Conservation (phyloP, 2,329 filamentous ascomycete species). For the Thyridium curvatum region DNA sequence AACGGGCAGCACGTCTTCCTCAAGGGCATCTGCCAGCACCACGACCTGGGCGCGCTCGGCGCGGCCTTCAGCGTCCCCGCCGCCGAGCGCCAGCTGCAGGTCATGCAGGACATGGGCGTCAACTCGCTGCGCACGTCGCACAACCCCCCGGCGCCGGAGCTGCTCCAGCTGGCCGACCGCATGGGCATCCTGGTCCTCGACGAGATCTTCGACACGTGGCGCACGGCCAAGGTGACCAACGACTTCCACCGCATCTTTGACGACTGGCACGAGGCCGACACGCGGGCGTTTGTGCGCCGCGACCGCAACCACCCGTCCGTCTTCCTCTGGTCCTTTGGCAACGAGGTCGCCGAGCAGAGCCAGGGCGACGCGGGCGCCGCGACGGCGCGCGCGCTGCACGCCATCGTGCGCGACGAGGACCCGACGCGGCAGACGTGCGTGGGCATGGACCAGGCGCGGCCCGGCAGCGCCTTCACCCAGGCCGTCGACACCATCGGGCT, state of each 20-base stretch:
- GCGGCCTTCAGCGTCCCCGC: conserved; percentile 43
- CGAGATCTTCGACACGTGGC: conserved; percentile 49
- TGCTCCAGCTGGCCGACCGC: conserved; percentile 41
- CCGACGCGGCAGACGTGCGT: conserved; percentile 35
- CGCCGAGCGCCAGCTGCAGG: conserved; percentile 39
- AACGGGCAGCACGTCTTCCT: conserved; percentile 38
- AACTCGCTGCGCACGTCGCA: conserved; percentile 46
- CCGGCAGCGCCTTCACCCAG: conserved; percentile 28
- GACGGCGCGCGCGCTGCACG: conserved; percentile 26
- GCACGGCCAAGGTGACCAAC: conserved; percentile 33
- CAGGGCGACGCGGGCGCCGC: conserved; percentile 19
- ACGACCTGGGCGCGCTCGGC: conserved; percentile 43
- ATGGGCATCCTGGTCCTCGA: conserved; percentile 45
- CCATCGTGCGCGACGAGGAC: conserved; percentile 40
- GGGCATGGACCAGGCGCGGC: conserved; percentile 38
- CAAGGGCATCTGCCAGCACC: conserved; percentile 43
- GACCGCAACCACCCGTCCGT: conserved; percentile 50
- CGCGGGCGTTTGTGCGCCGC: conserved; percentile 41
- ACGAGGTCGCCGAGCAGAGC: conserved; percentile 44
- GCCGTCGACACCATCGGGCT: conserved; percentile 41
- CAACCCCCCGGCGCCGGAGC: conserved; percentile 44
- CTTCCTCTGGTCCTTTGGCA: conserved; percentile 46
- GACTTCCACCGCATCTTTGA: conserved; percentile 46
- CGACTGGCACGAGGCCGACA: conserved; percentile 47
- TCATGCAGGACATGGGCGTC: conserved; percentile 39